These are phyloP conservation scores for Lipomyces chichibuensis DNA, from an alignment of 805 yeast genomes.

Conservation along the genomic window DNA sequence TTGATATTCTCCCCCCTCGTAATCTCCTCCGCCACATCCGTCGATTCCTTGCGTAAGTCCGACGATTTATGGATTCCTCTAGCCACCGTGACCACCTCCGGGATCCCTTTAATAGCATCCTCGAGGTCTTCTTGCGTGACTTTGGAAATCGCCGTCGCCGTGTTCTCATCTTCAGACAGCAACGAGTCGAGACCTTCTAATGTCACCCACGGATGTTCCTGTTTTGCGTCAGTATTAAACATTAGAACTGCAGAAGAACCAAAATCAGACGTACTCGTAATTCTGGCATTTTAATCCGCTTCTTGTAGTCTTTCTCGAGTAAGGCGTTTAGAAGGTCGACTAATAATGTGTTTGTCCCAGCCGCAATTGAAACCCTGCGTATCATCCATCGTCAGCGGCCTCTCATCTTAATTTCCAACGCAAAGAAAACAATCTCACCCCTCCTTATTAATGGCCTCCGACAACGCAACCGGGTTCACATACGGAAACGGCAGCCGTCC, in stretches of 20 bases:
- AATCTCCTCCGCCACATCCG: background rate
- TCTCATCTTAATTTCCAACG: background rate
- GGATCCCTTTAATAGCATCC: conserved; percentile 43
- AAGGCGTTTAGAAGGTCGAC: conserved; percentile 62
- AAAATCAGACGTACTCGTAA: conserved; percentile 52
- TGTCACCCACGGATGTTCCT: conserved; percentile 66
- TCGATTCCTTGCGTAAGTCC: conserved; percentile 7
- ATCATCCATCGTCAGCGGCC: background rate
- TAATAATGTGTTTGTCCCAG: conserved; percentile 44
- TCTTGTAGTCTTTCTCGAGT: conserved; percentile 65
- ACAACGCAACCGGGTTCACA: conserved; percentile 70
- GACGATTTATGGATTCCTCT: conserved; percentile 17
- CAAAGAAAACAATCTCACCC: background rate
- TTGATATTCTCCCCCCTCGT: background rate
- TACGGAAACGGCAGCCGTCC: conserved; percentile 87
- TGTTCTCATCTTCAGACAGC: conserved; percentile 45
- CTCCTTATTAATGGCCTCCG: conserved; percentile 66
- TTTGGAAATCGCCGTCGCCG: conserved; percentile 38
- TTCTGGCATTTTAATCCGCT: conserved; percentile 69
- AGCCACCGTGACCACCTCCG: conserved; percentile 29
- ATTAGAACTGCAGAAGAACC: background rate
- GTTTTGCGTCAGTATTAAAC: background rate
- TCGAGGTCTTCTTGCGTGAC: conserved; percentile 46
- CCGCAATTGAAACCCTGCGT: background rate
- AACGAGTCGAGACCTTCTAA: conserved; percentile 43